Conservation (phyloP, 495 filamentous ascomycete genomes). For the Penicillium soppii region DNA sequence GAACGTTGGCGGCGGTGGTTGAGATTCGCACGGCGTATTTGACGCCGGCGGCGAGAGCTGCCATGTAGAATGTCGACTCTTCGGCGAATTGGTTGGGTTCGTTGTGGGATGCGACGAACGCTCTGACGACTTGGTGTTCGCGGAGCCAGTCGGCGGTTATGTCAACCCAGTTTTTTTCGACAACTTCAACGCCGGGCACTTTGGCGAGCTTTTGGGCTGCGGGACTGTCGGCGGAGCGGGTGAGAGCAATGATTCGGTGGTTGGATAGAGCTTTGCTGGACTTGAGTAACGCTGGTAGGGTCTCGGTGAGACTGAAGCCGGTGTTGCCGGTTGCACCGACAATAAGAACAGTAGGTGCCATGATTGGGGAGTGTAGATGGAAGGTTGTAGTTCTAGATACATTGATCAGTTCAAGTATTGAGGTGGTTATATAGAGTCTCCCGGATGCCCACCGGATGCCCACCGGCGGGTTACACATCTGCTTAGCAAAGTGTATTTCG, state of each 20-base stretch:
- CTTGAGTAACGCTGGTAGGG: slow-evolving; percentile 31
- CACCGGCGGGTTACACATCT: neutral
- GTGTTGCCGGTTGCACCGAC: slow-evolving; percentile 42
- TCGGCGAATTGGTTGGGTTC: slow-evolving; percentile 41
- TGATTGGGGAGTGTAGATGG: neutral
- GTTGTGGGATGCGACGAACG: slow-evolving; percentile 44
- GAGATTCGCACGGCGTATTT: slow-evolving; percentile 50
- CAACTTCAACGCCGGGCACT: slow-evolving; percentile 36
- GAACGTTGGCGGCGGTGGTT: slow-evolving; percentile 42
- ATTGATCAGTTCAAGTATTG: neutral
- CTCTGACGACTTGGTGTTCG: slow-evolving; percentile 36
- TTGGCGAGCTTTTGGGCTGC: slow-evolving; percentile 35
- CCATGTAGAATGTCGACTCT: slow-evolving; percentile 38
- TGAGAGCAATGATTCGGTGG: slow-evolving; percentile 40
- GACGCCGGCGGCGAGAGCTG: slow-evolving; percentile 41
- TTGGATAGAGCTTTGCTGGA: slow-evolving; percentile 23
- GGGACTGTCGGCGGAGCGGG: slow-evolving; percentile 29
- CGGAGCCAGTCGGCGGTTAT: slow-evolving; percentile 44
- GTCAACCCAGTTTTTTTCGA: slow-evolving; percentile 44
- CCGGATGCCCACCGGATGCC: neutral
- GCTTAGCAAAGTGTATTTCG: too few relatives aligned
- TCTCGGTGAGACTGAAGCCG: slow-evolving; percentile 30
- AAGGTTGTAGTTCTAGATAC: neutral
- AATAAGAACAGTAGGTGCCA: slow-evolving; percentile 17
- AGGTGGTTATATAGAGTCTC: neutral